Percentiles rank a stretch among this genome's conserved stretches.
These are phyloP conservation scores for Penicillium subrubescens DNA, from an alignment of 495 filamentous ascomycete species.

Conservation along the genomic window DNA sequence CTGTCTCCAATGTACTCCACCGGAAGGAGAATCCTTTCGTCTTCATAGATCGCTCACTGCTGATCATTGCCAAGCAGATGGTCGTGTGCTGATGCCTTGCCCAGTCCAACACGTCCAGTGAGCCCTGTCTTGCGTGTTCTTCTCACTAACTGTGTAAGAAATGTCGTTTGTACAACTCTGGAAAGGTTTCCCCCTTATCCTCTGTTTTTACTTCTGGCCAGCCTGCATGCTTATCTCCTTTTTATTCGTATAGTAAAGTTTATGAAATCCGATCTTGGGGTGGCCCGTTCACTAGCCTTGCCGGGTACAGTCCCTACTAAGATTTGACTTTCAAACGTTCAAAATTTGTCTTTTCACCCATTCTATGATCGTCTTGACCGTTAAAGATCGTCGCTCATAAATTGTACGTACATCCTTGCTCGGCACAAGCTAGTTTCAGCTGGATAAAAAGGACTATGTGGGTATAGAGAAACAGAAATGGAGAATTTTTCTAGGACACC, in stretches of 20 bases:
- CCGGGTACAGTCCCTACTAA: not conserved
- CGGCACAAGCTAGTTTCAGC: not conserved
- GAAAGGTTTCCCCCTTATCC: not conserved
- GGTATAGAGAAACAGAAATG: not conserved
- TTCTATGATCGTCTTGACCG: not conserved
- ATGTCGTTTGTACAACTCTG: not conserved
- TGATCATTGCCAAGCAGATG: constrained; percentile 14
- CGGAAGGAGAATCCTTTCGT: constrained; percentile 9
- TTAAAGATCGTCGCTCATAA: not conserved
- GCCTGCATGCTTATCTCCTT: not conserved
- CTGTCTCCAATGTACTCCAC: constrained; percentile 10
- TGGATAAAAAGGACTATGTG: not conserved
- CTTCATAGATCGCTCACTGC: constrained; percentile 13
- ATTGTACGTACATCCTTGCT: not conserved
- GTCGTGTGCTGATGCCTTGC: not conserved
- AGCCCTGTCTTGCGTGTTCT: not conserved
- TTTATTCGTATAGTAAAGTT: not conserved
- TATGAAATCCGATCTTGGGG: not conserved
- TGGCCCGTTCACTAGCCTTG: constrained; percentile 6
- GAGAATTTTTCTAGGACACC: not conserved
- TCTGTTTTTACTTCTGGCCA: not conserved
- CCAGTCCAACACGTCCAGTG: not conserved
- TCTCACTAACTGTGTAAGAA: not conserved
- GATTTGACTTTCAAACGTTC: constrained; percentile 25
- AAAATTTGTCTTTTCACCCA: constrained; percentile 10